These are phyloP conservation scores for Brassica carinata DNA, from an alignment of 345 rosid species.

Conservation along the genomic window DNA sequence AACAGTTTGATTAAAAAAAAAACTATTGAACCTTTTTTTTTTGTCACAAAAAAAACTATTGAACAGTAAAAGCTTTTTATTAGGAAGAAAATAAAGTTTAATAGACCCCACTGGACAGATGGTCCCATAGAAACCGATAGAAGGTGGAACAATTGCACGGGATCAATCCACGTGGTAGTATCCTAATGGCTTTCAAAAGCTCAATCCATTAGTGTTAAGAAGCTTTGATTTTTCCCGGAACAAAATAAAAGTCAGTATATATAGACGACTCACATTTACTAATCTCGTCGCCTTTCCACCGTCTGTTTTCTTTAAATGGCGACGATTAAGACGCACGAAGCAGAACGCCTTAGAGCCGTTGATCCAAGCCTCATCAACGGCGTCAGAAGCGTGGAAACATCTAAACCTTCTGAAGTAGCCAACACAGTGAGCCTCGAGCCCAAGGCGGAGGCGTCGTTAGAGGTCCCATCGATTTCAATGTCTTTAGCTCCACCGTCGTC, in stretches of 20 bases:
- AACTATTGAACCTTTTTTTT: too few species aligned
- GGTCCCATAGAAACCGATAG: conserved; percentile 31
- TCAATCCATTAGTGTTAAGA: neutral
- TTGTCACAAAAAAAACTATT: too few species aligned
- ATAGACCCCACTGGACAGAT: conserved; percentile 23
- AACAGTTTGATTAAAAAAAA: neutral
- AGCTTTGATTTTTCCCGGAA: conserved; percentile 11
- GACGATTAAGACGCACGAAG: conserved; percentile 40
- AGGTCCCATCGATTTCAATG: conserved; percentile 43
- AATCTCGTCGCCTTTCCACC: conserved; percentile 13
- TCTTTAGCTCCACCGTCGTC: conserved; percentile 42
- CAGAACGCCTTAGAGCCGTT: conserved; percentile 34
- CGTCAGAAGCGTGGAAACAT: neutral
- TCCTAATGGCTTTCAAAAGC: neutral
- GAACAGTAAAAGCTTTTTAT: too few species aligned
- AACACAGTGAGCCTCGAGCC: conserved; percentile 25
- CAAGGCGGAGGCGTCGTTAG: conserved; percentile 46
- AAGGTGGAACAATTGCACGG: conserved; percentile 11
- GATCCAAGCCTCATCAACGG: conserved; percentile 18
- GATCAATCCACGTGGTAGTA: conserved; percentile 28
- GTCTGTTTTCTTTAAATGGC: conserved; percentile 39
- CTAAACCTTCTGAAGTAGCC: neutral
- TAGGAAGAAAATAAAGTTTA: neutral
- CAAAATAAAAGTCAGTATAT: conserved; percentile 4
- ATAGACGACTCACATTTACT: conserved; percentile 13